phyloP scores from a whole-genome alignment of 345 rosid species.

The Eucalyptus polybractea region DNA sequence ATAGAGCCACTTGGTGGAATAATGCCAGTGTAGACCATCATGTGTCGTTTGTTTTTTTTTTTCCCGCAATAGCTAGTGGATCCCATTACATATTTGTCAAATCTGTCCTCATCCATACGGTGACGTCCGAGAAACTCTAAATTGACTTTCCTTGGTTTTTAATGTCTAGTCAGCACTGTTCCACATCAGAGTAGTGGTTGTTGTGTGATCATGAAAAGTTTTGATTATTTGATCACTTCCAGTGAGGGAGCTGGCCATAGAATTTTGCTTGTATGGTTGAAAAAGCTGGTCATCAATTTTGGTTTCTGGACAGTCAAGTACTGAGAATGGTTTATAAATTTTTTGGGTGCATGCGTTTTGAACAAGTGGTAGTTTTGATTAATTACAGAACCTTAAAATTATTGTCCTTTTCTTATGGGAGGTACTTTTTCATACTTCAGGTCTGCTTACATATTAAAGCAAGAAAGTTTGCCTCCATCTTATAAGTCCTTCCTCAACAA shows the following conservation, averaged over 20 bases:
- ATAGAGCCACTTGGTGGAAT: not conserved
- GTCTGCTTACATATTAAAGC: constrained; percentile 88
- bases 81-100: not conserved
- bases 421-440: constrained; percentile 17
- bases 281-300: not conserved
- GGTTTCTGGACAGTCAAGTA: not conserved
- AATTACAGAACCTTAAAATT: not conserved
- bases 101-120: not conserved
- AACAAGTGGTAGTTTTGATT: not conserved
- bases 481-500: constrained; percentile 84
- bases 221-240: not conserved
- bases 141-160: not conserved
- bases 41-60: not conserved
- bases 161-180: not conserved
- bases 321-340: not conserved
- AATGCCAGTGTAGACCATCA: not conserved
- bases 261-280: not conserved
- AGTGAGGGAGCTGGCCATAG: not conserved
- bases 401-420: not conserved
- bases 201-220: not conserved
- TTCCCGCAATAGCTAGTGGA: not conserved
- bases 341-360: not conserved
- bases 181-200: not conserved
- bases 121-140: not conserved
- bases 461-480: constrained; percentile 79